Evolutionary conservation across 768 basidiomycete species (phyloP), one percentile per base, ranked within the genome.

Genomic region (Hypholoma fasciculare): DNA sequence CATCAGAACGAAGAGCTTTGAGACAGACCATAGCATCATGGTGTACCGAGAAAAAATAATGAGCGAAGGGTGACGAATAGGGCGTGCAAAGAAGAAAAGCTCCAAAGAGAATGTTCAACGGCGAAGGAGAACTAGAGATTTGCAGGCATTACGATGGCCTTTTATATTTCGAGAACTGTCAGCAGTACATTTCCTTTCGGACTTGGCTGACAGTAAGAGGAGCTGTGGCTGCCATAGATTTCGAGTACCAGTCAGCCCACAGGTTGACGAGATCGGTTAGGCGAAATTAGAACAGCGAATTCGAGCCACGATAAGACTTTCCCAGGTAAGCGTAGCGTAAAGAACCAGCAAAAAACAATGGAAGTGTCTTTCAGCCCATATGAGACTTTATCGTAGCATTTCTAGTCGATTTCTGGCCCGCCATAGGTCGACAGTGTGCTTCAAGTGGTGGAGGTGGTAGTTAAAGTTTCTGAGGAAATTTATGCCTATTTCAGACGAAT

Each of bases 1-100:
- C 53, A 67, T 44, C 50, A 62, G 52, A 42, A 59, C 48, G 34
- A 63, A 43, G 49, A 59, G 38, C 20, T 57, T 58, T 20, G 62
- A 49, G 20, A 60, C 57, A 11, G 58, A 37, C 16, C 23, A 26
- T 20, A 54, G 36, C 17, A 49, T 7, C 52, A 58, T 58, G 40
- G 34, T 42, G 42, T 49, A 23, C 30, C 27, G 23, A 23, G 19
- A 26, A 7, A 16, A 36, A 26, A 27, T 53, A 43, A 42, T 26
- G 49, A 42, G 7, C 30, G 49, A 43, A 34, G 42, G 16, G 19
- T 39, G 26, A 27, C 7, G 20, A 43, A 12, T 17, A 26, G 52
- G 38, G 48, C 51, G 16, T 52, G 26, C 36, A 43, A 49, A n/a
- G 36, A 20, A 26, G 39, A 42, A 23, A 13, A 44, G 49, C 23